Evolutionary conservation across 768 basidiomycete genomes (phyloP).

Genomic region (Rhodotorula graminis): DNA sequence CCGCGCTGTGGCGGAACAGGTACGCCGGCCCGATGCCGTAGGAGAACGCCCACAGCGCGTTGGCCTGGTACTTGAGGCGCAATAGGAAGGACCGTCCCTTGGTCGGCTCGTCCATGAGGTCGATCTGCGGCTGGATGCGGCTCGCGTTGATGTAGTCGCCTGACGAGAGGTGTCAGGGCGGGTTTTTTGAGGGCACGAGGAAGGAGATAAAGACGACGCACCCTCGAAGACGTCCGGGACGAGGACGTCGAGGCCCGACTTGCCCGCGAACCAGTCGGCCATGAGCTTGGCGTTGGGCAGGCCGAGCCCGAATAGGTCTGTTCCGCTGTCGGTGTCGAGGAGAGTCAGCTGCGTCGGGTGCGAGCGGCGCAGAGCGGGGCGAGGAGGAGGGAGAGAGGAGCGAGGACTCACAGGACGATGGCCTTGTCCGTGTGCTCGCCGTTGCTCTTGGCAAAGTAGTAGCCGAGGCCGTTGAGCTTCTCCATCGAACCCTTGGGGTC

Average conservation of each 20-base stretch:
- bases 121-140: not conserved
- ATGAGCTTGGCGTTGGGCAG: constrained; percentile 7
- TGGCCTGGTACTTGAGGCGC: not conserved
- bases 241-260: not conserved
- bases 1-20: not conserved
- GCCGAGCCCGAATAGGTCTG: constrained; percentile 15
- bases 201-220: not conserved
- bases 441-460: not conserved
- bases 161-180: not conserved
- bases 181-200: not conserved
- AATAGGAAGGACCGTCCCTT: not conserved
- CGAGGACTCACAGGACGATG: no score
- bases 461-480: not conserved
- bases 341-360: not conserved
- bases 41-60: not conserved
- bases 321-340: not conserved
- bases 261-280: constrained; percentile 6
- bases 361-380: no score
- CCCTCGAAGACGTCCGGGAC: constrained; percentile 14
- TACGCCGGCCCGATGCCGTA: not conserved
- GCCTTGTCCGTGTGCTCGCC: not conserved
- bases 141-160: constrained; percentile 4
- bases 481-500: not conserved
- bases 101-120: not conserved
- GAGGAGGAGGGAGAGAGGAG: not conserved